phyloP scores from a whole-genome alignment of 2,329 filamentous ascomycete species.

The Plenodomus lindquistii region DNA sequence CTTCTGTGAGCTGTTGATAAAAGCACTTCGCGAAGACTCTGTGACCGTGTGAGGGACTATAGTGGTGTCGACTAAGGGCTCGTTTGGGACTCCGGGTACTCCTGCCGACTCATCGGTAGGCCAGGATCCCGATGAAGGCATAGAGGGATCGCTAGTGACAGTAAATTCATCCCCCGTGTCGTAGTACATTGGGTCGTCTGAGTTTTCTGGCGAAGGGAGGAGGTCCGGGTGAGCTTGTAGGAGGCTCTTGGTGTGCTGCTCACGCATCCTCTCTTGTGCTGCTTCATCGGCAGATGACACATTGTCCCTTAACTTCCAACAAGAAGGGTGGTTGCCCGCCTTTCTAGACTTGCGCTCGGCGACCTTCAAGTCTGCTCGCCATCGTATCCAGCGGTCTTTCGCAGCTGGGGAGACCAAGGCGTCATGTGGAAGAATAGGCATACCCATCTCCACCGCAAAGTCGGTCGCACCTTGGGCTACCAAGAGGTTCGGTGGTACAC shows the following conservation, averaged over 20 bases:
- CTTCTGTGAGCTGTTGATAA: constrained; percentile 50
- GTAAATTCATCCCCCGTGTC: constrained; percentile 13
- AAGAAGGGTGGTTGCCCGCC: constrained; percentile 29
- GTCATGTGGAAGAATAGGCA: constrained; percentile 74
- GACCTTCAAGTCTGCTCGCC: constrained; percentile 70
- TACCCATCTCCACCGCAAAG: constrained; percentile 81
- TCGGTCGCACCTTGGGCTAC: constrained; percentile 82
- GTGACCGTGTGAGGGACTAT: constrained; percentile 19
- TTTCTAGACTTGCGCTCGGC: constrained; percentile 56
- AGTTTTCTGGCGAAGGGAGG: constrained; percentile 27
- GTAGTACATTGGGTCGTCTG: constrained; percentile 21
- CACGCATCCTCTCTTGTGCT: constrained; percentile 38
- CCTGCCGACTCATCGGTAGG: not conserved
- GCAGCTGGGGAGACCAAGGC: constrained; percentile 79
- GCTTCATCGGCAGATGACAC: constrained; percentile 33
- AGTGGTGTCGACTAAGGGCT: constrained; percentile 4
- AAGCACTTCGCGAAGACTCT: constrained; percentile 45
- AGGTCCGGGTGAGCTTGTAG: constrained; percentile 18
- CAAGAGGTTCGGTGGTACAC: constrained; percentile 90
- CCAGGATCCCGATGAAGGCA: constrained; percentile 14
- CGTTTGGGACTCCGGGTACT: constrained; percentile 21
- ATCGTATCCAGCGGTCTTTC: constrained; percentile 75
- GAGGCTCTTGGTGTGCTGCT: constrained; percentile 44
- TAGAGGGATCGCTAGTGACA: constrained; percentile 18
- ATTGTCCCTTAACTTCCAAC: constrained; percentile 29